Percentiles rank a stretch among this genome's conserved stretches.
Evolutionary conservation across 768 basidiomycete genomes (phyloP).

Genomic region (Suillus subluteus): DNA sequence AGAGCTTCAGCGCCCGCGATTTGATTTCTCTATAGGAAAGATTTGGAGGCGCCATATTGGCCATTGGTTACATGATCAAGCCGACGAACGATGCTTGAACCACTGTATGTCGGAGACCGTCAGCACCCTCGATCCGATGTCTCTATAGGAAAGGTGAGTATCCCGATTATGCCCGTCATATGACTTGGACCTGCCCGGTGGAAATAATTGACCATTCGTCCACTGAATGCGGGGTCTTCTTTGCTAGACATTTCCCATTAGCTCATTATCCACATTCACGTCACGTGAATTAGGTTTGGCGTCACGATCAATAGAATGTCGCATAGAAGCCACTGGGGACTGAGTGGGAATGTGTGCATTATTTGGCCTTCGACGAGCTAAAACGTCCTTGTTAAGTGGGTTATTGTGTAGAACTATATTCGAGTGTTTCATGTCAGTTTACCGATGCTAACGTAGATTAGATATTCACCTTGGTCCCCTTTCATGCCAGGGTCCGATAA

Average conservation of each 20-base stretch:
- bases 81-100: neutral
- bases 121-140: neutral
- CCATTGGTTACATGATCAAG: neutral
- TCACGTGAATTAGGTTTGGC: neutral
- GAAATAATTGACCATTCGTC: neutral
- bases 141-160: constrained; percentile 1
- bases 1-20: neutral
- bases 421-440: neutral
- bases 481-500: constrained; percentile 4
- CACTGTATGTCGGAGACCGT: neutral
- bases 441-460: neutral
- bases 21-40: neutral
- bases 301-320: neutral
- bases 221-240: neutral
- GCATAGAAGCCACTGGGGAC: neutral
- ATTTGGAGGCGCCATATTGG: neutral
- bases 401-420: neutral
- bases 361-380: neutral
- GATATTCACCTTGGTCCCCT: neutral
- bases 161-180: neutral
- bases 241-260: neutral
- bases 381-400: neutral
- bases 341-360: neutral
- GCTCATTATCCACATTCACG: neutral
- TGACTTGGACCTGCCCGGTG: neutral